Base-by-base conservation (phyloP, 2,329 filamentous ascomycete species). In the Diaporthe sp. region DNA sequence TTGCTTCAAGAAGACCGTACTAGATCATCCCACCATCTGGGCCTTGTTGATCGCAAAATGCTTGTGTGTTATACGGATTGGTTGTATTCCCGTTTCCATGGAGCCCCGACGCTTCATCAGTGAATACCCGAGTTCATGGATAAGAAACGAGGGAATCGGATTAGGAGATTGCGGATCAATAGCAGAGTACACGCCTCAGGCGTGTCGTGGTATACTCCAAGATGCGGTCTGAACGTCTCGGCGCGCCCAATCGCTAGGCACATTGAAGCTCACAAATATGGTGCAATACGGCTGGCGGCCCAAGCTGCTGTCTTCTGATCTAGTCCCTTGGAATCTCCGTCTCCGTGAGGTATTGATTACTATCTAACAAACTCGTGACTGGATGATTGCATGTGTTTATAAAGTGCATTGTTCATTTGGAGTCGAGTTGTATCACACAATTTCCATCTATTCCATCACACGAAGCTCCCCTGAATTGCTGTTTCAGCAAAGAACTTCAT, bases 401-500 rank as follows among this genome's bases (percentile, higher is more conserved):
- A 51, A 37, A 30, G 13, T 25, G 44, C 44, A 51, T 66, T 37
- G 37, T 27, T 37, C 44, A 37, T 51, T 51, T 51, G 22, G 7
- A 35, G 19, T 50, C 19, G 19, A n/a, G 30, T 17, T 50, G 22
- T 19, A 51, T 51, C 12, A 51, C 44, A 51, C 30, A 27, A 50
- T 30, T 44, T 63, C 44, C 37, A 37, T 51, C 12, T 39, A 51
- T 37, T 25, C 12, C 32, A 68, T 53, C 63, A 53, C n/a, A 39
- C 39, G 15, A 27, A 53, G 47, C 47, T 6, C 63, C 47, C 63
- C 47, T 53, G 47, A 27, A 39, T 22, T 19, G 32, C 17, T 68
- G 63, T 53, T 68, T 53, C 63, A 68, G 63, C 30, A 53, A 68
- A 53, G 30, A 25, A 51, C 22, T 13, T 66, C 63, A 66, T 66